phyloP scores from a whole-genome alignment of 768 basidiomycete species.

The Hypholoma sublateritium region DNA sequence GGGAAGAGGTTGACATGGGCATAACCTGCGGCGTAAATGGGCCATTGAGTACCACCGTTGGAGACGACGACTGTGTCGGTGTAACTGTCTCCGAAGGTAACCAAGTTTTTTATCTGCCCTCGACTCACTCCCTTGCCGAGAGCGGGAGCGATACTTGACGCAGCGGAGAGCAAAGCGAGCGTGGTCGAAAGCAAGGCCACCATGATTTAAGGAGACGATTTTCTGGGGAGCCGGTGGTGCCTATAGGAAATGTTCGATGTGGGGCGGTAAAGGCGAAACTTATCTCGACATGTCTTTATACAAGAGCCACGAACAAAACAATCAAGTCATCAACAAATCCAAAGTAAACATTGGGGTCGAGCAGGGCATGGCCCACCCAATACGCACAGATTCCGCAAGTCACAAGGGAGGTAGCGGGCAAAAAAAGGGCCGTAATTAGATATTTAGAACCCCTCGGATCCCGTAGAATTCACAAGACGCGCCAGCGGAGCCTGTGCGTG shows the following conservation, averaged over 20 bases:
- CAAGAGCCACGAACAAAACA: background rate
- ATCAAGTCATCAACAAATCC: background rate
- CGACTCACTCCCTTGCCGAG: slow-evolving; percentile 16
- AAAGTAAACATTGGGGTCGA: background rate
- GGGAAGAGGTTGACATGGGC: slow-evolving; percentile 52
- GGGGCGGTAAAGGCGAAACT: background rate
- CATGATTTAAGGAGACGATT: background rate
- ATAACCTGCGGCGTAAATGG: slow-evolving; percentile 57
- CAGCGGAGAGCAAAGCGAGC: slow-evolving; percentile 4
- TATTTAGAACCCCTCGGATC: background rate
- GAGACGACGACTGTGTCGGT: slow-evolving; percentile 48
- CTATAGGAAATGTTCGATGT: background rate
- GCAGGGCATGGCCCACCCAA: background rate
- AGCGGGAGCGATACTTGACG: background rate
- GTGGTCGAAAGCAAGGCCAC: background rate
- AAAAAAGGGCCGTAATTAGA: background rate
- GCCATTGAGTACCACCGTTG: slow-evolving; percentile 56
- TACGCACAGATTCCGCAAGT: background rate
- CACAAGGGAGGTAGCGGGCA: background rate
- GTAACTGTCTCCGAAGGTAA: slow-evolving; percentile 70
- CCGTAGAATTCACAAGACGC: background rate
- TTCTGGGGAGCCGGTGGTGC: too few species aligned
- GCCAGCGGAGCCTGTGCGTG: slow-evolving; percentile 8
- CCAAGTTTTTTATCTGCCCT: slow-evolving; percentile 58
- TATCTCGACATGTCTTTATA: background rate